Percentiles rank a stretch among this genome's conserved stretches.
phyloP scores from a whole-genome alignment of 1,284 basidiomycete species.

The Trichosporon inkin region DNA sequence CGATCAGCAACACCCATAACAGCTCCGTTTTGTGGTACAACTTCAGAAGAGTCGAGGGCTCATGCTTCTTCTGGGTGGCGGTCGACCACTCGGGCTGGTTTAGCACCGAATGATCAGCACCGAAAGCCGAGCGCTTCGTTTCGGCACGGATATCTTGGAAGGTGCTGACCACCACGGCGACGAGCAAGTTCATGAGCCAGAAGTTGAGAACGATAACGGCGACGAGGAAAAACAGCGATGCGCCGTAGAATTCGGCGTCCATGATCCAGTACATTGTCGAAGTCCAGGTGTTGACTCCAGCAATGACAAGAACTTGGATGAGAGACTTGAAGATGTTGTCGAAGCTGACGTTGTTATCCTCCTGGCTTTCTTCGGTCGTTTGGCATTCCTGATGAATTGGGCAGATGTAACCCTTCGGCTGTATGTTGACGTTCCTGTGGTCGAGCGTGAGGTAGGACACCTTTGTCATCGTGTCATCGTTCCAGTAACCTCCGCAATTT shows the following conservation, averaged over 20 bases:
- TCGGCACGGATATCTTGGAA: constrained; percentile 84
- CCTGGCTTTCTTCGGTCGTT: constrained; percentile 58
- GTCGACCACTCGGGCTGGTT: constrained; percentile 38
- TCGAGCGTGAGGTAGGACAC: constrained; percentile 29
- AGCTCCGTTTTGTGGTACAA: constrained; percentile 53
- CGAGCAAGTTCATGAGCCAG: constrained; percentile 91
- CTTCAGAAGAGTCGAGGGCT: constrained; percentile 26
- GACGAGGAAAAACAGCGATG: constrained; percentile 82
- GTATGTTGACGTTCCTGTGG: constrained; percentile 53
- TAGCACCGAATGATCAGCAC: constrained; percentile 61
- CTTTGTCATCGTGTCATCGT: constrained; percentile 55
- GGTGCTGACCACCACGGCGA: constrained; percentile 93
- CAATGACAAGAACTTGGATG: constrained; percentile 80
- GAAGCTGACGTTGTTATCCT: constrained; percentile 70
- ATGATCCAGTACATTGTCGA: constrained; percentile 85
- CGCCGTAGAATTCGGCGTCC: constrained; percentile 84
- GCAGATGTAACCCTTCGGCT: constrained; percentile 73
- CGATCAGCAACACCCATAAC: constrained; percentile 73
- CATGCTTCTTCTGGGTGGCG: constrained; percentile 30
- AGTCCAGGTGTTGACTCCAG: constrained; percentile 58
- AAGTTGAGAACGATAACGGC: constrained; percentile 82
- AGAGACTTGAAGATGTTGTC: constrained; percentile 82
- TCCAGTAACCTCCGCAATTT: constrained; percentile 71
- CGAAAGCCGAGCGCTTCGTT: constrained; percentile 90
- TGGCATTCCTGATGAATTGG: constrained; percentile 72